phyloP scores from a whole-genome alignment of 1,284 basidiomycete species.

The Apiotrichum mycotoxinovorans region DNA sequence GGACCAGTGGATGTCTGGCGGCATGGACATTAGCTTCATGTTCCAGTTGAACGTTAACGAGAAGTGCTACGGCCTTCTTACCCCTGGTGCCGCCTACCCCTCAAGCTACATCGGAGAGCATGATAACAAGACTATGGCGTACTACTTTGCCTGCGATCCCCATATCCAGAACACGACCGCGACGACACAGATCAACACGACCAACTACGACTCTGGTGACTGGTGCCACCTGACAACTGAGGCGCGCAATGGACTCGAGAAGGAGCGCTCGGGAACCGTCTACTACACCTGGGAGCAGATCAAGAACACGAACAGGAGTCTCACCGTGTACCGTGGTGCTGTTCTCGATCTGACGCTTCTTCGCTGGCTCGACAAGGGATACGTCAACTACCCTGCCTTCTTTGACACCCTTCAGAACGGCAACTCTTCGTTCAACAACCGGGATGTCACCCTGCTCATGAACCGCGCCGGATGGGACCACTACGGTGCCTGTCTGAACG shows the following conservation, averaged over 20 bases:
- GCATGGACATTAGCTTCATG: slow-evolving; percentile 86
- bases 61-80: slow-evolving; percentile 74
- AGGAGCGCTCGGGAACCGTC: slow-evolving; percentile 66
- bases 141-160: slow-evolving; percentile 96
- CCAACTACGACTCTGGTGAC: slow-evolving; percentile 61
- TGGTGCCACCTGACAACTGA: slow-evolving; percentile 68
- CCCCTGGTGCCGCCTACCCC: slow-evolving; percentile 60
- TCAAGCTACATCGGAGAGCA: slow-evolving; percentile 58
- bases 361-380: slow-evolving; percentile 71
- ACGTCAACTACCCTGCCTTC: slow-evolving; percentile 74
- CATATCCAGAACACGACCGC: slow-evolving; percentile 72
- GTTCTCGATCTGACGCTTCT: slow-evolving; percentile 85
- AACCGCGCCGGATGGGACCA: slow-evolving; percentile 59
- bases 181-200: slow-evolving; percentile 61
- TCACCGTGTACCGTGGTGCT: slow-evolving; percentile 83
- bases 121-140: slow-evolving; percentile 58
- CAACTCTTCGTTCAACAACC: slow-evolving; percentile 71
- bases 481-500: slow-evolving; percentile 77
- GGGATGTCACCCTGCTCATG: slow-evolving; percentile 81
- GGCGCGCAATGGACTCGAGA: slow-evolving; percentile 56
- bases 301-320: slow-evolving; percentile 63
- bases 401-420: slow-evolving; percentile 72
- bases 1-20: slow-evolving; percentile 70
- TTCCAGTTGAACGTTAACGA: slow-evolving; percentile 88
- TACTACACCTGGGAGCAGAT: slow-evolving; percentile 92